A percentile compares a stretch with the other conserved stretches of the same genome.
Conservation (phyloP, 2,329 filamentous ascomycete genomes). For the Ophiostoma montium region DNA sequence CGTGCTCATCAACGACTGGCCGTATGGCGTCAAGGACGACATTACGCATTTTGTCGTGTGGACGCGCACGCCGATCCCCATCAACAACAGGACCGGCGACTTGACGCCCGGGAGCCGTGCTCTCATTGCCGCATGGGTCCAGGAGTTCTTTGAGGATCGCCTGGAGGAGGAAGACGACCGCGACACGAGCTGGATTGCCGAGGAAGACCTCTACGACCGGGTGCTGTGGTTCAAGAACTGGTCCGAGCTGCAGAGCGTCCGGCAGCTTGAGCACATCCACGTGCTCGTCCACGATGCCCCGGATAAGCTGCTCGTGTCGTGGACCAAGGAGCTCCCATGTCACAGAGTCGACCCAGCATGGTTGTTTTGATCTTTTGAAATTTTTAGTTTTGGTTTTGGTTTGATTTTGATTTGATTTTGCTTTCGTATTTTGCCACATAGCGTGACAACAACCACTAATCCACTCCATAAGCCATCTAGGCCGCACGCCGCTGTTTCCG, state of each 20-base stretch:
- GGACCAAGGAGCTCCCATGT: slow-evolving; percentile 34
- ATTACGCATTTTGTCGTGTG: slow-evolving; percentile 81
- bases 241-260: slow-evolving; percentile 74
- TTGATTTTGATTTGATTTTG: background rate
- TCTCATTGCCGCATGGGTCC: slow-evolving; percentile 55
- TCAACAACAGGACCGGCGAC: slow-evolving; percentile 55
- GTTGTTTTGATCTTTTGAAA: background rate
- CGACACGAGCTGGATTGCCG: no score
- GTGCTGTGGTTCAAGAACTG: slow-evolving; percentile 92
- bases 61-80: slow-evolving; percentile 70
- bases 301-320: slow-evolving; percentile 36
- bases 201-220: slow-evolving; percentile 21
- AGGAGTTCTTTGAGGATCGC: slow-evolving; percentile 49
- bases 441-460: background rate
- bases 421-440: background rate
- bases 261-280: slow-evolving; percentile 81
- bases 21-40: slow-evolving; percentile 57
- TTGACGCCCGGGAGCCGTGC: slow-evolving; percentile 51
- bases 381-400: background rate
- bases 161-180: slow-evolving; percentile 22
- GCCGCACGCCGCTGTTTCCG: slow-evolving; percentile 41
- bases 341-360: slow-evolving; percentile 8
- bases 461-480: slow-evolving; percentile 15
- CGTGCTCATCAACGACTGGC: slow-evolving; percentile 84
- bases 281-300: slow-evolving; percentile 48